Evolutionary conservation across 176 grass and related monocot genomes (phyloP).

Genomic region (Eremochloa ophiuroides): DNA sequence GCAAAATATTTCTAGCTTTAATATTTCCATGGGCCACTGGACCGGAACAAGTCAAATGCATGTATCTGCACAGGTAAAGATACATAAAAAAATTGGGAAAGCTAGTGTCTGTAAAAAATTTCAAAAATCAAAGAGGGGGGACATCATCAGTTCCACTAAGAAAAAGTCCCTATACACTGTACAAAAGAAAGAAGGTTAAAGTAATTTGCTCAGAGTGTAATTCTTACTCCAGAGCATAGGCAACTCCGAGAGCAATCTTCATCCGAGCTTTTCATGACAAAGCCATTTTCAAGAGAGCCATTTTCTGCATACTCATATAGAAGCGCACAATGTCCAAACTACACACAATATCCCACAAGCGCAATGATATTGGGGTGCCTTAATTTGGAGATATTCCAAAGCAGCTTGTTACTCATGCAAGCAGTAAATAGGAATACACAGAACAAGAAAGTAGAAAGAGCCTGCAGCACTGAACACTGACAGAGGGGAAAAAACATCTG

Average conservation of each 20-base stretch:
- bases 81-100: slow-evolving; percentile 6
- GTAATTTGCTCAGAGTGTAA: slow-evolving; percentile 6
- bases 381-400: slow-evolving; percentile 74
- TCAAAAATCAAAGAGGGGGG: neutral
- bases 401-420: neutral
- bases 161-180: neutral
- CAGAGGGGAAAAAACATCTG: neutral
- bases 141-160: neutral
- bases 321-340: slow-evolving; percentile 67
- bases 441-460: neutral
- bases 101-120: neutral
- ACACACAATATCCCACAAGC: slow-evolving; percentile 80
- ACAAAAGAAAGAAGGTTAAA: neutral
- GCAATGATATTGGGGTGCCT: slow-evolving; percentile 70
- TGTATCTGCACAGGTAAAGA: slow-evolving; percentile 54
- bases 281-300: slow-evolving; percentile 72
- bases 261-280: slow-evolving; percentile 93
- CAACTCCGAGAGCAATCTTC: slow-evolving; percentile 86
- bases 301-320: slow-evolving; percentile 77
- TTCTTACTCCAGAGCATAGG: slow-evolving; percentile 82
- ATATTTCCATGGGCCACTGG: slow-evolving; percentile 89
- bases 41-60: slow-evolving; percentile 78
- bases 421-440: neutral
- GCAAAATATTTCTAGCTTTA: slow-evolving; percentile 87
- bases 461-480: neutral